Conservation (phyloP, 2,329 filamentous ascomycete species). For the Pseudocercospora fuligena region DNA sequence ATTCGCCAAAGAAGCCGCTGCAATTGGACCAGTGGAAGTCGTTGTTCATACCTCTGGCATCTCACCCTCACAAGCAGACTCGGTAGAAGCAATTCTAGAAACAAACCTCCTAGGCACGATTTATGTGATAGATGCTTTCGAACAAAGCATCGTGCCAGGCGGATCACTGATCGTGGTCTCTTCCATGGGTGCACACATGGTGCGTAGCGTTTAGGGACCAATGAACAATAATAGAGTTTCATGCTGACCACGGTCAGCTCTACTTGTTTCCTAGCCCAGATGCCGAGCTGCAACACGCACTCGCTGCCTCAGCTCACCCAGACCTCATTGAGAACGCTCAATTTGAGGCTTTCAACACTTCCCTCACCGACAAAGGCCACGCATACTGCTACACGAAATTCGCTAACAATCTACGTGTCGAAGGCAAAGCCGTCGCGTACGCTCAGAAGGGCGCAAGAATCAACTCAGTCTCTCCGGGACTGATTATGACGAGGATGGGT, state of each 20-base stretch:
- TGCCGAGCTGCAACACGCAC: neutral
- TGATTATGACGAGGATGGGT: conserved; percentile 19
- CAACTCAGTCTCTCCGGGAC: conserved; percentile 17
- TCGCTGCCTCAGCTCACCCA: neutral
- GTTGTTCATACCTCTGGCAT: conserved; percentile 18
- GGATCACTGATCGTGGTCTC: conserved; percentile 12
- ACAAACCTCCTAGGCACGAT: conserved; percentile 14
- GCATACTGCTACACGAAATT: conserved; percentile 19
- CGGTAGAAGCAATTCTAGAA: conserved; percentile 7
- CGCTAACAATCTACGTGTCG: conserved; percentile 18
- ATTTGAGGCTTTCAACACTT: neutral
- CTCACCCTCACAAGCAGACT: conserved; percentile 2
- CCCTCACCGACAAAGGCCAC: neutral
- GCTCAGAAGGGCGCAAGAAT: conserved; percentile 14
- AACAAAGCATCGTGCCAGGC: neutral
- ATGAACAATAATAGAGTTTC: neutral
- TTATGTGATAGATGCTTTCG: conserved; percentile 19
- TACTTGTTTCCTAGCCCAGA: neutral
- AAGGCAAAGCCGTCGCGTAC: conserved; percentile 9
- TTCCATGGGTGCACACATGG: conserved; percentile 14
- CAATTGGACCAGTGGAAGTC: neutral
- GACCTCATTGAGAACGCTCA: neutral
- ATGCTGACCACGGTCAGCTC: neutral
- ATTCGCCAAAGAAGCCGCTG: conserved; percentile 11
- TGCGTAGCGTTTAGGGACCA: neutral